These are phyloP conservation scores for Theobroma grandiflorum DNA, from an alignment of 441 rosid genomes.

Conservation along the genomic window DNA sequence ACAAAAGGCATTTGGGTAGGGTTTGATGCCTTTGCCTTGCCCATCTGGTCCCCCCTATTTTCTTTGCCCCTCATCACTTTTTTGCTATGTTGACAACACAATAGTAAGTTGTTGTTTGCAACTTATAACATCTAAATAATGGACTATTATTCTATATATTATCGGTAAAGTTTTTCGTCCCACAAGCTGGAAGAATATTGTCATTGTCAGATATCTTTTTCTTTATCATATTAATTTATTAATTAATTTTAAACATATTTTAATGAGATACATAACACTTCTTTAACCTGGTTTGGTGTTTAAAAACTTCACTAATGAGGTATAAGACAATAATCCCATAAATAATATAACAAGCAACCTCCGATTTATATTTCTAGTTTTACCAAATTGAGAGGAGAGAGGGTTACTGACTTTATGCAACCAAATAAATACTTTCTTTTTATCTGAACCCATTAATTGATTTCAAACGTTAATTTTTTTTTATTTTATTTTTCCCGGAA, in stretches of 20 bases:
- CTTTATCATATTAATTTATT: no score
- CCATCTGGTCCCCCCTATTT: constrained; percentile 23
- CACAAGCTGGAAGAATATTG: no score
- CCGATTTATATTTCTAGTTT: constrained; percentile 31
- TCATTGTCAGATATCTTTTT: no score
- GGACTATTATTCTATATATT: no score
- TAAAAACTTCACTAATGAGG: no score
- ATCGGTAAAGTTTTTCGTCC: no score
- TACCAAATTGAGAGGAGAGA: constrained; percentile 17
- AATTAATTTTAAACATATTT: no score
- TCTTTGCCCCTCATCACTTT: neutral
- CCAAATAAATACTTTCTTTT: neutral
- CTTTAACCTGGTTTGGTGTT: no score
- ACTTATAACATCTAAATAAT: neutral
- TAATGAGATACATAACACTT: no score
- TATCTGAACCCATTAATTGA: neutral
- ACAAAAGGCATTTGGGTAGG: neutral
- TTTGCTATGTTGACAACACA: constrained; percentile 11
- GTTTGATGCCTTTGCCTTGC: neutral
- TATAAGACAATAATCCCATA: neutral
- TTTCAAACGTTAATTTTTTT: neutral
- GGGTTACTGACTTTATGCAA: neutral
- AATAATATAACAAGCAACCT: constrained; percentile 10
- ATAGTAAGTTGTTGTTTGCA: neutral
- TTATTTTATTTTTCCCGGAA: neutral